phyloP scores from a whole-genome alignment of 352 stramenopile species.

The Thalassiosira livingstoniorum region DNA sequence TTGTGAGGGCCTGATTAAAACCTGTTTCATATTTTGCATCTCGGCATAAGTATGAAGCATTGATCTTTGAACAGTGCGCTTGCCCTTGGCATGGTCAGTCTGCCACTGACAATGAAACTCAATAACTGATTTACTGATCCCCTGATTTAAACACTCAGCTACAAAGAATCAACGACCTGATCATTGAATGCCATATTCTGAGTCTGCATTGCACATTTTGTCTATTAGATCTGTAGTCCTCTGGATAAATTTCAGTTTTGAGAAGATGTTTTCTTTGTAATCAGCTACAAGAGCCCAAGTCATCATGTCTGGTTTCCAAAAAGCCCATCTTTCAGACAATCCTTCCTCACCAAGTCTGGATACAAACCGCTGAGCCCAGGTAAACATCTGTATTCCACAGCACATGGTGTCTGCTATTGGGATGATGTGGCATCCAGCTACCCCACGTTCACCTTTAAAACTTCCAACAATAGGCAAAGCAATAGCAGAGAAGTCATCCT shows the following conservation, averaged over 20 bases:
- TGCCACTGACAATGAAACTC: slow-evolving; percentile 4
- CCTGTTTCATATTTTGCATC: not conserved
- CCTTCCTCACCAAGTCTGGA: slow-evolving; percentile 1
- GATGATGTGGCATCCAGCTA: slow-evolving; percentile 13
- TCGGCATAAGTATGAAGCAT: slow-evolving; percentile 9
- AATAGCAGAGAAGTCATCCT: not conserved
- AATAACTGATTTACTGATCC: not conserved
- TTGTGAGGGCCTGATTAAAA: not conserved
- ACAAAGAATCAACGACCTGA: not conserved
- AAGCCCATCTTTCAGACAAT: slow-evolving; percentile 15
- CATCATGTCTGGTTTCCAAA: not conserved
- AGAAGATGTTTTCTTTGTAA: slow-evolving; percentile 20
- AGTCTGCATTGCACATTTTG: not conserved
- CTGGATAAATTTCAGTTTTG: not conserved
- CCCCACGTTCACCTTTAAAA: slow-evolving; percentile 7
- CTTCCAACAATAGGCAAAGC: slow-evolving; percentile 14
- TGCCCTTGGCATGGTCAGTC: not conserved
- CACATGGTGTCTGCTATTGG: slow-evolving; percentile 20
- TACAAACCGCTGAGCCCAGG: slow-evolving; percentile 29
- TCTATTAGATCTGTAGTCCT: not conserved
- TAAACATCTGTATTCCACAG: slow-evolving; percentile 10
- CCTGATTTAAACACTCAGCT: not conserved
- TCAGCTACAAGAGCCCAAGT: slow-evolving; percentile 1
- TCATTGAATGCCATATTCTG: not conserved
- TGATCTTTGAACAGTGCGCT: not conserved